Percentiles rank a stretch among this genome's conserved stretches.
phyloP scores from a whole-genome alignment of 1,284 basidiomycete genomes.

The Porodaedalea pini region DNA sequence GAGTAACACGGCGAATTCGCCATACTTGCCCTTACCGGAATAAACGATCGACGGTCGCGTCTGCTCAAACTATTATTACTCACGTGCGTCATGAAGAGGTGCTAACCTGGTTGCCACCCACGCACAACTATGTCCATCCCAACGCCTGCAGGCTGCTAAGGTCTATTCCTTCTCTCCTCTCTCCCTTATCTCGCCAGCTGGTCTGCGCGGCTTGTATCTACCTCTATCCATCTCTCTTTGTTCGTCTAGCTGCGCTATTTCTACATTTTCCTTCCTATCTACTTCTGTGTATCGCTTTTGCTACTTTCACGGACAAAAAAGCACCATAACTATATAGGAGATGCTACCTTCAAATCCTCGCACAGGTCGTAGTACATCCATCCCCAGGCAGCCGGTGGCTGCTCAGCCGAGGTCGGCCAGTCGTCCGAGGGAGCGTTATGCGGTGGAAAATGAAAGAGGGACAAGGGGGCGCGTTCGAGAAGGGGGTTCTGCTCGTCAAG shows the following conservation, averaged over 20 bases:
- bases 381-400: slow-evolving; percentile 3
- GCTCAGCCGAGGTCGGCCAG: slow-evolving; percentile 15
- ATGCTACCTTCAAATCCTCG: slow-evolving; percentile 21
- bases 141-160: neutral
- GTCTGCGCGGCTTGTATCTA: slow-evolving; percentile 23
- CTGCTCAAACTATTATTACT: neutral
- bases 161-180: slow-evolving; percentile 24
- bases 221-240: neutral
- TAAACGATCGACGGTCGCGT: slow-evolving; percentile 6
- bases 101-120: neutral
- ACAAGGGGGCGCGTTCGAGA: neutral
- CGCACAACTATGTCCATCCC: neutral
- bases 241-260: neutral
- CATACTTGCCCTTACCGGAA: slow-evolving; percentile 1
- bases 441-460: slow-evolving; percentile 2
- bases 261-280: neutral
- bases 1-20: slow-evolving; percentile 3
- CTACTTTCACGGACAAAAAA: neutral
- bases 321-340: neutral
- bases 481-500: slow-evolving; percentile 15
- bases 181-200: slow-evolving; percentile 25
- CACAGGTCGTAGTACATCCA: slow-evolving; percentile 10
- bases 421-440: slow-evolving; percentile 7
- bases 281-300: neutral
- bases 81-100: neutral